Evolutionary conservation across 768 basidiomycete species (phyloP).

Genomic region (Vararia minispora): DNA sequence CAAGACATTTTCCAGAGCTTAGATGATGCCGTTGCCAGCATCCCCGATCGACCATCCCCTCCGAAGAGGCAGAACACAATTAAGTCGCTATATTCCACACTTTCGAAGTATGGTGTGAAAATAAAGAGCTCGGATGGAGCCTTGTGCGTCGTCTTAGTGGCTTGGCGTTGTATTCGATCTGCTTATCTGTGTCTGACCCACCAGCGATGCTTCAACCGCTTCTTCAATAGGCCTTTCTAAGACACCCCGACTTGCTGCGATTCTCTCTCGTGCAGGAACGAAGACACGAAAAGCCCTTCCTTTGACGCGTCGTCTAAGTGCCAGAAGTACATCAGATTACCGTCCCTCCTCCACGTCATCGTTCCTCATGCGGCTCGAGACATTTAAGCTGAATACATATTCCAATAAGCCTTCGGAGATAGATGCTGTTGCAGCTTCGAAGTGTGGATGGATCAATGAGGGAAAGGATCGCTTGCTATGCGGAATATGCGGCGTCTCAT

Average conservation of each 20-base stretch:
- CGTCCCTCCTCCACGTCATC: constrained; percentile 68
- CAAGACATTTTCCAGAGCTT: constrained; percentile 68
- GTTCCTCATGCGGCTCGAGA: constrained; percentile 62
- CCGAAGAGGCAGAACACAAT: constrained; percentile 43
- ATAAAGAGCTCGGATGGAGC: constrained; percentile 31
- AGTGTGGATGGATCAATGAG: constrained; percentile 77
- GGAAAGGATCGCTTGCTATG: constrained; percentile 73
- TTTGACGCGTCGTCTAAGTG: constrained; percentile 24
- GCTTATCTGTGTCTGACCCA: constrained; percentile 3
- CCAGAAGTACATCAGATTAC: constrained; percentile 43
- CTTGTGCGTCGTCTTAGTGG: neutral
- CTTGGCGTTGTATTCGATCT: neutral
- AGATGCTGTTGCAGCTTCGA: constrained; percentile 71
- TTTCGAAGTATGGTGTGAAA: constrained; percentile 68
- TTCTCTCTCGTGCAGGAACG: constrained; percentile 53
- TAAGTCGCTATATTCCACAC: constrained; percentile 63
- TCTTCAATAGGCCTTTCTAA: constrained; percentile 31
- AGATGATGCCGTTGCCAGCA: constrained; percentile 44
- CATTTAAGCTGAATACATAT: constrained; percentile 73
- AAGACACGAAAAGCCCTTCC: constrained; percentile 41
- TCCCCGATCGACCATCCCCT: constrained; percentile 26
- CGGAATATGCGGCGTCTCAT: constrained; percentile 57
- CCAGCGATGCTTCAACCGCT: constrained; percentile 13
- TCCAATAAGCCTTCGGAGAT: constrained; percentile 65
- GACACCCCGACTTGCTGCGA: constrained; percentile 59